Percentiles rank a stretch among this genome's conserved stretches.
phyloP scores from a whole-genome alignment of 2,329 filamentous ascomycete genomes.

The Didymella segeticola region DNA sequence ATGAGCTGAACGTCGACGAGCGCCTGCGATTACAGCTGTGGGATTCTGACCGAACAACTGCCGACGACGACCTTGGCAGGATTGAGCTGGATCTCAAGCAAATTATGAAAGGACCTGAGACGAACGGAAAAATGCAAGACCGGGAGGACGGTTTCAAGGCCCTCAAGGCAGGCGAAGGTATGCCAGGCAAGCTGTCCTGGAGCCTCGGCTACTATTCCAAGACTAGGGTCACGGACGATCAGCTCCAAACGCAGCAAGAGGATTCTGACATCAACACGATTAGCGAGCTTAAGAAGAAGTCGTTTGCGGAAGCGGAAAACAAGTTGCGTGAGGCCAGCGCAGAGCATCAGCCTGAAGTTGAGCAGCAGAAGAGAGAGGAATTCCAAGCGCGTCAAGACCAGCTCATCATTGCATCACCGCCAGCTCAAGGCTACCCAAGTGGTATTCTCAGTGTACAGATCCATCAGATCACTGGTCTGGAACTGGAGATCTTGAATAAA shows the following conservation, averaged over 20 bases:
- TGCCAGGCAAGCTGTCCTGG: conserved; percentile 74
- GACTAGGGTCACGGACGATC: conserved; percentile 65
- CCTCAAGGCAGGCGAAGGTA: conserved; percentile 68
- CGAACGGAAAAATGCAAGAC: conserved; percentile 67
- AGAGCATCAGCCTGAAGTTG: conserved; percentile 66
- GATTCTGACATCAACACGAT: conserved; percentile 64
- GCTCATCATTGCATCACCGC: conserved; percentile 72
- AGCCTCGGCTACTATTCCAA: conserved; percentile 76
- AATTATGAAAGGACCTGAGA: conserved; percentile 65
- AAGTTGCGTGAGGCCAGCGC: conserved; percentile 71
- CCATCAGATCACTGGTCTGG: conserved; percentile 74
- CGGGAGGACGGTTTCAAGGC: conserved; percentile 71
- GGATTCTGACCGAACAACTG: conserved; percentile 76
- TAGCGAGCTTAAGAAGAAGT: conserved; percentile 65
- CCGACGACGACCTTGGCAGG: conserved; percentile 76
- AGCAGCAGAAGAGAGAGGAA: conserved; percentile 73
- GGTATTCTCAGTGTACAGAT: conserved; percentile 75
- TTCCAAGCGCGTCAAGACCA: conserved; percentile 63
- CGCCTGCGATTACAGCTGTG: conserved; percentile 73
- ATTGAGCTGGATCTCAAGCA: conserved; percentile 73
- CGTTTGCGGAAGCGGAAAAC: conserved; percentile 60
- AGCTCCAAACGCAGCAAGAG: conserved; percentile 67
- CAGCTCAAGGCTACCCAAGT: conserved; percentile 66
- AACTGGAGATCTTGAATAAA: conserved; percentile 67
- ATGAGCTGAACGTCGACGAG: conserved; percentile 76